Evolutionary conservation across 768 basidiomycete genomes (phyloP).

Genomic region (Gloeopeniophorella convolvens): DNA sequence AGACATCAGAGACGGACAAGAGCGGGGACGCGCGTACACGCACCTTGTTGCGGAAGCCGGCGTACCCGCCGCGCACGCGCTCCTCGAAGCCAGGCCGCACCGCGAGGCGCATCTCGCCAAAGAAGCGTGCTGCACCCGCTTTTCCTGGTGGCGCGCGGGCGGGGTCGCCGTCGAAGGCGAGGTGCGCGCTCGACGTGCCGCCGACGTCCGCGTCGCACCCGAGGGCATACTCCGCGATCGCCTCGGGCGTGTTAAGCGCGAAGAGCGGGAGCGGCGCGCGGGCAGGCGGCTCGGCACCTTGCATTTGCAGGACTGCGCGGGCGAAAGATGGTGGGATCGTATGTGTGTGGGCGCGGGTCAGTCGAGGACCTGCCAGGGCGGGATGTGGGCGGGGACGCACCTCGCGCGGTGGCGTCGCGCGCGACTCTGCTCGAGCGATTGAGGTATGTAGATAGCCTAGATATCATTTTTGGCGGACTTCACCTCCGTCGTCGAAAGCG

Average conservation of each 20-base stretch:
- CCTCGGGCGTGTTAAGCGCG: slow-evolving; percentile 52
- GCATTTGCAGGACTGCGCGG: slow-evolving; percentile 61
- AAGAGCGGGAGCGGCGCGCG: slow-evolving; percentile 61
- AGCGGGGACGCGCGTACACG: slow-evolving; percentile 11
- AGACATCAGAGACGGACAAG: neutral
- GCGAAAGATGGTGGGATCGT: neutral
- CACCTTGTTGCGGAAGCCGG: slow-evolving; percentile 85
- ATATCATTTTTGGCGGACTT: too few relatives aligned
- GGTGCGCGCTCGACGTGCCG: slow-evolving; percentile 68
- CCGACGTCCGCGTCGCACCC: slow-evolving; percentile 91
- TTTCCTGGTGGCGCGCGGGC: slow-evolving; percentile 37
- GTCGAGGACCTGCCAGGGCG: neutral
- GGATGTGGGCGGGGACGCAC: neutral
- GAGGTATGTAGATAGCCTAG: slow-evolving; percentile 28
- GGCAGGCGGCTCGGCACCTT: slow-evolving; percentile 59
- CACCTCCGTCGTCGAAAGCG: too few relatives aligned
- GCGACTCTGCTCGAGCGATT: slow-evolving; percentile 35
- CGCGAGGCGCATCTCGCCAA: slow-evolving; percentile 68
- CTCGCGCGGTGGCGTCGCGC: slow-evolving; percentile 31
- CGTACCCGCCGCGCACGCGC: slow-evolving; percentile 78
- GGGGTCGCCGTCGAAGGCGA: slow-evolving; percentile 58
- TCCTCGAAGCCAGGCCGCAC: slow-evolving; percentile 64
- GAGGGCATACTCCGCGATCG: slow-evolving; percentile 57
- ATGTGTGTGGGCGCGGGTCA: slow-evolving; percentile 14
- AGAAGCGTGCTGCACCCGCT: slow-evolving; percentile 57